Percentiles rank a stretch among this genome's conserved stretches.
Evolutionary conservation across 495 filamentous ascomycete genomes (phyloP).

Genomic region (Cercophora sp.): DNA sequence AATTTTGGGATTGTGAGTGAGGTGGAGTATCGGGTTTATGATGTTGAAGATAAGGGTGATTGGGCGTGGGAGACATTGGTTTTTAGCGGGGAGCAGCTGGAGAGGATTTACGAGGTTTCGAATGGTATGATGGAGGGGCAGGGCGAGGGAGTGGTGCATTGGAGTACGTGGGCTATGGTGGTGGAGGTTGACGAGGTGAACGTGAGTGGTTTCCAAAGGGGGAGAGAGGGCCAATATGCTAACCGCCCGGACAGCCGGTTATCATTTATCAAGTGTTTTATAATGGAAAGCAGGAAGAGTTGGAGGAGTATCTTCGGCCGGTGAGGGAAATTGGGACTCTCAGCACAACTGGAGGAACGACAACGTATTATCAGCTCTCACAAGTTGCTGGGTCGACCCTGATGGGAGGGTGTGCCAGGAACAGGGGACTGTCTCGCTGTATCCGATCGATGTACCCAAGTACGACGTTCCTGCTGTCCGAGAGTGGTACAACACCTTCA

Average conservation of each 20-base stretch:
- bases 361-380: neutral
- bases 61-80: constrained; percentile 41
- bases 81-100: constrained; percentile 47
- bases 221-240: neutral
- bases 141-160: constrained; percentile 37
- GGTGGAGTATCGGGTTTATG: constrained; percentile 45
- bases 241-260: neutral
- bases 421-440: constrained; percentile 34
- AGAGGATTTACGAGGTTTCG: constrained; percentile 41
- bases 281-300: constrained; percentile 30
- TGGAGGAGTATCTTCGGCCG: neutral
- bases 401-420: constrained; percentile 38
- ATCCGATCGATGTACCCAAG: constrained; percentile 40
- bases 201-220: constrained; percentile 18
- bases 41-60: constrained; percentile 25
- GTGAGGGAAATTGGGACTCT: neutral
- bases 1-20: constrained; percentile 60
- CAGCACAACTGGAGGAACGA: neutral
- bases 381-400: neutral
- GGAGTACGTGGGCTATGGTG: constrained; percentile 42
- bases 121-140: constrained; percentile 36
- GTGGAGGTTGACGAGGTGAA: constrained; percentile 35
- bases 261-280: neutral
- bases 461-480: constrained; percentile 43
- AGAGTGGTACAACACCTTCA: constrained; percentile 40